Evolutionary conservation across 176 grass and related monocot genomes (phyloP).

Genomic region (Echinochloa phyllopogon): DNA sequence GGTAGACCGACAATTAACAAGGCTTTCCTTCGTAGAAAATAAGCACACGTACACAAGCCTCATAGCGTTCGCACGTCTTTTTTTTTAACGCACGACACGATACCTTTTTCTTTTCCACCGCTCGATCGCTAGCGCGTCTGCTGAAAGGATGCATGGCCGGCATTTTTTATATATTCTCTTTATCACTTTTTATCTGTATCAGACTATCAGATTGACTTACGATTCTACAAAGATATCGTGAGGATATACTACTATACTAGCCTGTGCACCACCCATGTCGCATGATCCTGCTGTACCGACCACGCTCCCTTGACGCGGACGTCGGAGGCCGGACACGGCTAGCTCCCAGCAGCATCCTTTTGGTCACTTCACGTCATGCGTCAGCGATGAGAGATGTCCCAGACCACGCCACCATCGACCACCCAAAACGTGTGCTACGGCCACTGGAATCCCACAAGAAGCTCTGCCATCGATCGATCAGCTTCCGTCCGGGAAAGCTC

Average conservation of each 20-base stretch:
- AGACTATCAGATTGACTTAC: not conserved
- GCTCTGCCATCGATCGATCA: not conserved
- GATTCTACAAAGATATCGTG: not conserved
- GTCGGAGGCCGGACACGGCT: not conserved
- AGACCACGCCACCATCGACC: not conserved
- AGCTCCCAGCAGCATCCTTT: not conserved
- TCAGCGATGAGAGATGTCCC: not conserved
- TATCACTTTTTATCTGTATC: not conserved
- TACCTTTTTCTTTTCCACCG: slow-evolving; percentile 32
- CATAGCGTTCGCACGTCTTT: not conserved
- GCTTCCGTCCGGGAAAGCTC: not conserved
- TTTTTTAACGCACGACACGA: not conserved
- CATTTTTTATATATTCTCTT: not conserved
- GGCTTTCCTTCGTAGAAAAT: not conserved
- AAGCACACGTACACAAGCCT: not conserved
- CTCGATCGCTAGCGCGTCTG: not conserved
- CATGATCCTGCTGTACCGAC: slow-evolving; percentile 29
- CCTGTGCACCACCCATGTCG: not conserved
- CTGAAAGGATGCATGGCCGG: slow-evolving; percentile 15
- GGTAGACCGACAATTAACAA: not conserved
- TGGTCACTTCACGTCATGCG: not conserved
- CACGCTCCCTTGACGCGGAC: slow-evolving; percentile 29
- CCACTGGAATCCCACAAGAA: not conserved
- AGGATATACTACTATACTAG: not conserved
- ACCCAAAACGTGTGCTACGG: slow-evolving; percentile 14